Conservation (phyloP, 106 monocot genomes). For the Allium cepa region DNA sequence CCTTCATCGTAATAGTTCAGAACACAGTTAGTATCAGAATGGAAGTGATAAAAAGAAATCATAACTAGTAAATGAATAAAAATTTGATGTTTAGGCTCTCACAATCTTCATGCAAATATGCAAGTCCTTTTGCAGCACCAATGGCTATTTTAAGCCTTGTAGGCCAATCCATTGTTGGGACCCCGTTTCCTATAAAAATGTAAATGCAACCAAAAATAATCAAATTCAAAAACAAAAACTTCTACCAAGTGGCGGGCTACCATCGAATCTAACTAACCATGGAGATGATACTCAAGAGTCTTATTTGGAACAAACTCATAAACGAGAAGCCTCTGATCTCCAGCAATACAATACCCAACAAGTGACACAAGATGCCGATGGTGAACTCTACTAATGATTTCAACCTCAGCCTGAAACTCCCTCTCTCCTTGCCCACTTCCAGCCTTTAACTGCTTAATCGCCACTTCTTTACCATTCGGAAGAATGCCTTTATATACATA, state of each 20-base stretch:
- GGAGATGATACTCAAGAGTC: slow-evolving; percentile 81
- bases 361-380: slow-evolving; percentile 86
- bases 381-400: slow-evolving; percentile 87
- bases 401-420: slow-evolving; percentile 93
- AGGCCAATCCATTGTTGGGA: slow-evolving; percentile 60
- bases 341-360: slow-evolving; percentile 77
- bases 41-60: neutral
- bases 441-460: slow-evolving; percentile 72
- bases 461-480: slow-evolving; percentile 72
- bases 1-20: slow-evolving; percentile 23
- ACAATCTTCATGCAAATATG: slow-evolving; percentile 97
- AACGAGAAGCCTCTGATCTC: slow-evolving; percentile 59
- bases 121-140: slow-evolving; percentile 85
- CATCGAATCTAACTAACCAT: slow-evolving; percentile 22
- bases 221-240: neutral
- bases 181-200: slow-evolving; percentile 38
- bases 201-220: neutral
- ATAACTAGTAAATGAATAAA: neutral
- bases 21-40: neutral
- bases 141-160: slow-evolving; percentile 79
- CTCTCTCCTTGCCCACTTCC: slow-evolving; percentile 79
- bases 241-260: no score
- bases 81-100: slow-evolving; percentile 6
- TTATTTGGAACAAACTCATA: slow-evolving; percentile 87
- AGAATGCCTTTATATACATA: slow-evolving; percentile 73